Evolutionary conservation across 345 rosid genomes (phyloP).

Genomic region (Excoecaria cochinchinensis): DNA sequence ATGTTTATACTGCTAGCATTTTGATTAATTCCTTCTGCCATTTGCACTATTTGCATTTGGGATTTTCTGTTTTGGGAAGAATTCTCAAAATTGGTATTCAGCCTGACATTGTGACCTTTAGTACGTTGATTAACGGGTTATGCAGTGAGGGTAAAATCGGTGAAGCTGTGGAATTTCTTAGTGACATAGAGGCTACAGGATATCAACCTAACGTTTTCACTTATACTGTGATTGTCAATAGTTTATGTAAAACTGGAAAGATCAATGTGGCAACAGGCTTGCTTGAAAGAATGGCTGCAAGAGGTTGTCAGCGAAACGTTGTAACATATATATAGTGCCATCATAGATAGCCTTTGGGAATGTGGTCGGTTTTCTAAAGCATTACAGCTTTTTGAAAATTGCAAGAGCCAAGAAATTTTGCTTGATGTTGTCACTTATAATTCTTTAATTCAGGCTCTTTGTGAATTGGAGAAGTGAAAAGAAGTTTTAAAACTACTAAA

Average conservation of each 20-base stretch:
- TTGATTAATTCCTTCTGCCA: too few species aligned
- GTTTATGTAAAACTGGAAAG: background rate
- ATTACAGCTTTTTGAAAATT: background rate
- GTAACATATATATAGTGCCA: background rate
- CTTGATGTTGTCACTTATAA: background rate
- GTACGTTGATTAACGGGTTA: too few species aligned
- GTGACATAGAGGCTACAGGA: background rate
- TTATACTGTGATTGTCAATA: background rate
- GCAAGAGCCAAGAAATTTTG: background rate
- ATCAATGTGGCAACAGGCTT: background rate
- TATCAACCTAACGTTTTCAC: background rate
- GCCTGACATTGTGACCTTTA: too few species aligned
- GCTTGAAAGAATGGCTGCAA: background rate
- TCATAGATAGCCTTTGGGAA: background rate
- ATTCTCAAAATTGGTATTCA: too few species aligned
- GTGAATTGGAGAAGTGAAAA: background rate
- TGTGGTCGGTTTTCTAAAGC: background rate
- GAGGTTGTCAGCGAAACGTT: background rate
- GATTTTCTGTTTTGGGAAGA: too few species aligned
- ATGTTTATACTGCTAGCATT: too few species aligned
- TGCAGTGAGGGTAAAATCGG: too few species aligned
- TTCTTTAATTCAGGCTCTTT: background rate
- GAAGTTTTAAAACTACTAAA: background rate
- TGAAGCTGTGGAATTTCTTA: background rate
- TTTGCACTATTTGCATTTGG: too few species aligned